Conservation (phyloP, 192 early-diverging fungal genomes). For the Coemansia sp. region DNA sequence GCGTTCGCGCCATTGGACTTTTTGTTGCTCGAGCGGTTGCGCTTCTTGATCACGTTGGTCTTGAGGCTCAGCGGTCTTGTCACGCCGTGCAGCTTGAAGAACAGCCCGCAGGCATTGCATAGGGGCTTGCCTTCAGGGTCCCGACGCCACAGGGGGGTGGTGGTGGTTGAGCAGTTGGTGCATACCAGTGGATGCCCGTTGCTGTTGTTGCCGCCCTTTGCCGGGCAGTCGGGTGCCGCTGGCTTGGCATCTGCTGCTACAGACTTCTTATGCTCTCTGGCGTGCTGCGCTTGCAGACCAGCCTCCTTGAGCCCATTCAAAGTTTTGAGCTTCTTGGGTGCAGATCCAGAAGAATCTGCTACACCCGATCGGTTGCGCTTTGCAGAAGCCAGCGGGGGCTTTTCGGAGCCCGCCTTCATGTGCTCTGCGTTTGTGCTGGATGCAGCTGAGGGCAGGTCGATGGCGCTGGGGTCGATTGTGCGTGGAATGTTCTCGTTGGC, state of each 20-base stretch:
- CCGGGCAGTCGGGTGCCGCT: neutral
- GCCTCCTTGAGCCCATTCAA: neutral
- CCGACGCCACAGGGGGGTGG: constrained; percentile 92
- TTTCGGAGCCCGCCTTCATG: neutral
- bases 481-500: constrained; percentile 22
- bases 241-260: neutral
- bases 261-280: neutral
- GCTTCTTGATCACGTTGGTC: constrained; percentile 92
- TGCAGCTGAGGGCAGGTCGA: constrained; percentile 14
- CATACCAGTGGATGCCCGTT: constrained; percentile 54
- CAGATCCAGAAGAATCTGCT: neutral
- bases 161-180: constrained; percentile 82
- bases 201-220: constrained; percentile 15
- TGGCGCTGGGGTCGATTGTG: constrained; percentile 52
- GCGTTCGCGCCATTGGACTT: constrained; percentile 9
- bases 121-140: constrained; percentile 85
- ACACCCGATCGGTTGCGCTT: constrained; percentile 1
- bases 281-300: neutral
- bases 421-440: too few relatives aligned
- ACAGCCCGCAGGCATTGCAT: constrained; percentile 98
- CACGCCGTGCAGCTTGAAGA: constrained; percentile 94
- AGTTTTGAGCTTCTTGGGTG: neutral
- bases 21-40: constrained; percentile 67
- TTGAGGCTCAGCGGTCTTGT: constrained; percentile 88
- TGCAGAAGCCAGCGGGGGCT: neutral